Evolutionary conservation across 176 grass and related monocot genomes (phyloP).

Genomic region (Eremochloa ophiuroides): DNA sequence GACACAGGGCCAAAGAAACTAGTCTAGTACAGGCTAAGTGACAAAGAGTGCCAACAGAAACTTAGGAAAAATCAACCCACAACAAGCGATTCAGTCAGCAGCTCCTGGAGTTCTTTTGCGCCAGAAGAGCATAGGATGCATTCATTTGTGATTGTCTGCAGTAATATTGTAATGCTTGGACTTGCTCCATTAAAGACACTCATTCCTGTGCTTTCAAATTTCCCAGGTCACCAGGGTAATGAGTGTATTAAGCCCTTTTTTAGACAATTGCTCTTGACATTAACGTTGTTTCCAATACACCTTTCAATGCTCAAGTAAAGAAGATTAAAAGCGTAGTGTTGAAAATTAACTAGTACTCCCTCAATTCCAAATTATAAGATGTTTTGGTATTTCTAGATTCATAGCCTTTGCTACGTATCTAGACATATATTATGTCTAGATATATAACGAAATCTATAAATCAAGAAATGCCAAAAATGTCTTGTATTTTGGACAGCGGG

Average conservation of each 20-base stretch:
- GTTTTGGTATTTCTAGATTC: too few relatives aligned
- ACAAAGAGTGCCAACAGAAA: background rate
- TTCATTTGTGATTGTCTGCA: background rate
- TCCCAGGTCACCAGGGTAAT: background rate
- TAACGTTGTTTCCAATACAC: background rate
- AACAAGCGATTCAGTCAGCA: background rate
- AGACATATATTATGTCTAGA: too few relatives aligned
- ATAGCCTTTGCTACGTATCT: too few relatives aligned
- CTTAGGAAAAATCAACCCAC: background rate
- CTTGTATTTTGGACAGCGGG: too few relatives aligned
- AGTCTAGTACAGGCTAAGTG: background rate
- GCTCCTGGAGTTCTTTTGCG: background rate
- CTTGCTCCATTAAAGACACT: background rate
- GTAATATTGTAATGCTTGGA: background rate
- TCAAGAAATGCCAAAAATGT: too few relatives aligned
- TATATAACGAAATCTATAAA: too few relatives aligned
- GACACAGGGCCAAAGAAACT: background rate
- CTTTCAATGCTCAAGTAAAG: background rate
- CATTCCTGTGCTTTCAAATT: background rate
- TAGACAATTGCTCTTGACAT: background rate
- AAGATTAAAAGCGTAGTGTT: background rate
- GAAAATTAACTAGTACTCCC: background rate
- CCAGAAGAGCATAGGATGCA: background rate
- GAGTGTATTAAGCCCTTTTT: background rate
- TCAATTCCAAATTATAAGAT: too few relatives aligned